phyloP scores from a whole-genome alignment of 2,329 filamentous ascomycete genomes.

The Torrubiellomyces zombiae region DNA sequence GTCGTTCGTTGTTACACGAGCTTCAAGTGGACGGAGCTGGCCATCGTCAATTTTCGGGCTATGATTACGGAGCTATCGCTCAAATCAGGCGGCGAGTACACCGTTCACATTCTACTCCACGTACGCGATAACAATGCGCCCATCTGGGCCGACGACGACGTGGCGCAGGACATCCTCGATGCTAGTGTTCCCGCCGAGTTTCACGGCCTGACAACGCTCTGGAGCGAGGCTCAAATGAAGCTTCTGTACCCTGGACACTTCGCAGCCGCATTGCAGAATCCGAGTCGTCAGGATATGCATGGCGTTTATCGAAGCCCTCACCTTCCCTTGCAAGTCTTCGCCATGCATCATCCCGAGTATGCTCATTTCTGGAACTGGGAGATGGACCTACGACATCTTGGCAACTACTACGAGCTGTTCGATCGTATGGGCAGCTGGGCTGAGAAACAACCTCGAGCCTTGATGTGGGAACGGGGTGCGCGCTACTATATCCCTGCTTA shows the following conservation, averaged over 20 bases:
- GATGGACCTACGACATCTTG: conserved; percentile 49
- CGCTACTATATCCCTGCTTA: conserved; percentile 60
- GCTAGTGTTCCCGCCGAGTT: conserved; percentile 56
- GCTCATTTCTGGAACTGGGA: conserved; percentile 56
- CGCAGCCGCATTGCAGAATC: conserved; percentile 48
- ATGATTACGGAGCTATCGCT: conserved; percentile 65
- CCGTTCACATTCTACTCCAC: conserved; percentile 69
- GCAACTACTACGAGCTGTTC: conserved; percentile 58
- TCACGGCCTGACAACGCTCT: conserved; percentile 62
- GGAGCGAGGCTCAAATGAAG: conserved; percentile 73
- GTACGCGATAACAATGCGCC: conserved; percentile 64
- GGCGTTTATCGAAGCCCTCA: conserved; percentile 53
- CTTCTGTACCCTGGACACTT: conserved; percentile 58
- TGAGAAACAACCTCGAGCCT: conserved; percentile 47
- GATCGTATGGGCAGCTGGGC: conserved; percentile 51
- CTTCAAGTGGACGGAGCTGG: conserved; percentile 62
- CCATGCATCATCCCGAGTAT: conserved; percentile 45
- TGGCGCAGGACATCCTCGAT: conserved; percentile 54
- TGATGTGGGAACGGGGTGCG: conserved; percentile 62
- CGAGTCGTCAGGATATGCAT: conserved; percentile 40
- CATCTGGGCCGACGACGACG: conserved; percentile 65
- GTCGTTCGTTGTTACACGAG: conserved; percentile 68
- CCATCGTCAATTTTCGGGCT: conserved; percentile 66
- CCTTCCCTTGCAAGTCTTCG: conserved; percentile 47
- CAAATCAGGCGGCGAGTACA: conserved; percentile 65